Percentiles rank a stretch among this genome's conserved stretches.
phyloP scores from a whole-genome alignment of 1,284 basidiomycete genomes.

The Salmacisia buchloeana region DNA sequence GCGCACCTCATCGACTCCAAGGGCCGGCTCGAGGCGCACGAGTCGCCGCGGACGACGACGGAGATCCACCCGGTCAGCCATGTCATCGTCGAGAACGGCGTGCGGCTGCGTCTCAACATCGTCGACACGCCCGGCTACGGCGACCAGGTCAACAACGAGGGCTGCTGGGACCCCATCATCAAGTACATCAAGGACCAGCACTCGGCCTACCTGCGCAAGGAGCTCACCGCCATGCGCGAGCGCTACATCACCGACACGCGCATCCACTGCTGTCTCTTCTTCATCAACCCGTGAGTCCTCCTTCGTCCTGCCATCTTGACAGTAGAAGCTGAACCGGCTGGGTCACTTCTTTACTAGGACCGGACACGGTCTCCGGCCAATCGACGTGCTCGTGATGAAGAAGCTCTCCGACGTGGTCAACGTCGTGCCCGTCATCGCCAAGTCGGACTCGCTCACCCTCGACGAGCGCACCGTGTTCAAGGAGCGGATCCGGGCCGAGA shows the following conservation, averaged over 20 bases:
- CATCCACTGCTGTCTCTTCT: slow-evolving; percentile 96
- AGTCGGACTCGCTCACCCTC: slow-evolving; percentile 88
- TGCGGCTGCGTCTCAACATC: slow-evolving; percentile 90
- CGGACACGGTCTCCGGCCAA: slow-evolving; percentile 52
- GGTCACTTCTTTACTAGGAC: slow-evolving; percentile 17
- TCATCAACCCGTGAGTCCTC: slow-evolving; percentile 58
- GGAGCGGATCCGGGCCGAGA: slow-evolving; percentile 86
- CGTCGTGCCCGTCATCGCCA: slow-evolving; percentile 96
- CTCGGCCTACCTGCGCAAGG: slow-evolving; percentile 95
- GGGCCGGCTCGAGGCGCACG: slow-evolving; percentile 80
- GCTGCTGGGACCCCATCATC: slow-evolving; percentile 94
- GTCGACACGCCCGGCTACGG: slow-evolving; percentile 98
- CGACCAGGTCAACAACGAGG: slow-evolving; percentile 96
- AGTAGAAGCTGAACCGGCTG: background rate
- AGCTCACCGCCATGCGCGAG: slow-evolving; percentile 97
- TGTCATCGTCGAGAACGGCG: slow-evolving; percentile 92
- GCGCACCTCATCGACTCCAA: slow-evolving; percentile 96
- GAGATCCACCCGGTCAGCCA: slow-evolving; percentile 84
- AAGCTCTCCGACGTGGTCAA: slow-evolving; percentile 98
- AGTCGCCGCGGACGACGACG: slow-evolving; percentile 84
- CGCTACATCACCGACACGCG: slow-evolving; percentile 96
- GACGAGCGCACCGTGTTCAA: slow-evolving; percentile 93
- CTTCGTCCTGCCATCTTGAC: background rate
- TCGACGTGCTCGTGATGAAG: slow-evolving; percentile 98
- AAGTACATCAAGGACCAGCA: slow-evolving; percentile 99